Conservation (phyloP, 2,329 filamentous ascomycete species). For the Cytospora mali region DNA sequence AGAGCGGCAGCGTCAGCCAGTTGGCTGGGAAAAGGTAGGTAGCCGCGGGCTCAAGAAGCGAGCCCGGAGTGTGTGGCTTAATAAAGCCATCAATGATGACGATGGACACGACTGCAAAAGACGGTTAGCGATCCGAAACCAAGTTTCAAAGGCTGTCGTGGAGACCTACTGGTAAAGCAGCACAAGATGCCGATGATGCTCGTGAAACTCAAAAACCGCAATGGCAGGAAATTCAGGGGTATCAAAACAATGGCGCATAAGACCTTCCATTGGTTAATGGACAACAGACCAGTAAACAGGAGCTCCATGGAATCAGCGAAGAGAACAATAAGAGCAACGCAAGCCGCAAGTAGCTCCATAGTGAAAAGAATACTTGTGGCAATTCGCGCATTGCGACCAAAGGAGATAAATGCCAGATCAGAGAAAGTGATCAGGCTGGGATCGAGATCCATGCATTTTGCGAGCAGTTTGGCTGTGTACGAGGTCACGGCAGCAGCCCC, state of each 20-base stretch:
- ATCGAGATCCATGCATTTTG: constrained; percentile 87
- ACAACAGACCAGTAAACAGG: constrained; percentile 70
- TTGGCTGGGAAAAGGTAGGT: constrained; percentile 84
- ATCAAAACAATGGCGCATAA: constrained; percentile 78
- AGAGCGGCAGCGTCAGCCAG: constrained; percentile 84
- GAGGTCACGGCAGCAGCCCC: constrained; percentile 75
- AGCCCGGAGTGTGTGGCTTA: constrained; percentile 79
- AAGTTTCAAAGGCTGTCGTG: neutral
- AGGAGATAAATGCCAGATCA: constrained; percentile 88
- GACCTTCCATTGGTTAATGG: constrained; percentile 78
- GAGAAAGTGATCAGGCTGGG: constrained; percentile 88
- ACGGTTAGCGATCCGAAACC: constrained; percentile 12
- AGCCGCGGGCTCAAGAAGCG: constrained; percentile 74
- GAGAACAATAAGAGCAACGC: constrained; percentile 87
- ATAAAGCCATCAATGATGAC: constrained; percentile 84
- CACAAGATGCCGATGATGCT: constrained; percentile 91
- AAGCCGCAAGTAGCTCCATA: constrained; percentile 82
- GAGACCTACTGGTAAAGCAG: constrained; percentile 78
- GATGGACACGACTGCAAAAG: constrained; percentile 71
- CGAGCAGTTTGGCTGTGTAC: constrained; percentile 83
- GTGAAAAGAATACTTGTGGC: constrained; percentile 85
- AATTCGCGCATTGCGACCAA: constrained; percentile 78
- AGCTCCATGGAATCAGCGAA: constrained; percentile 88
- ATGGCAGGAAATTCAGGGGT: constrained; percentile 80
- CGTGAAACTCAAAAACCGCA: constrained; percentile 84